Base-by-base conservation (phyloP, 495 filamentous ascomycete species). In the Hyaloscypha hepaticicola region DNA sequence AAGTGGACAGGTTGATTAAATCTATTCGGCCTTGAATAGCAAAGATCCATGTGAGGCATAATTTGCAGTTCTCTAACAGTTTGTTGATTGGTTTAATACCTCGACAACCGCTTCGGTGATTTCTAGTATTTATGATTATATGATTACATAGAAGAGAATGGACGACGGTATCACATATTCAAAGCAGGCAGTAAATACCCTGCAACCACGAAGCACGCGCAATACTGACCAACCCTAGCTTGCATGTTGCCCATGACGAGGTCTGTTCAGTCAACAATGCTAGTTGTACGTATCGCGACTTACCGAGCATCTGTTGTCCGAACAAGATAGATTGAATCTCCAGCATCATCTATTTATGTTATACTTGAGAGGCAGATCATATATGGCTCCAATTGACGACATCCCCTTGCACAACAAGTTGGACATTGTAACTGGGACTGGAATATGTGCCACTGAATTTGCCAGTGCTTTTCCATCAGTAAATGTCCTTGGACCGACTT, bases 401-500 rank as follows among this genome's bases (percentile, higher is more conserved):
- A 26, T 5, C 22, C 21, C 21, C 6, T 53, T 53, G 25, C 50
- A 52, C 50, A 53, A 53, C 25, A 21, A 25, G 5, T 16, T 53
- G 22, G 50, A 53, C 14, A 3, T 53, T 9, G 50, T 9, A 27
- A 53, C 50, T n/a, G 38, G 38, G 16, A 45, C 38, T 45, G 38
- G 38, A 45, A 45, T 45, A 11, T 45, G 38, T 9, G 38, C 6
- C 5, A 45, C 38, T 45, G 38, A 45, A 16, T 45, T 45, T 45
- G 50, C 22, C 16, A 53, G 5, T 27, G 19, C 50, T 27, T 53
- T 53, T 48, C 58, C 58, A 19, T 9, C 25, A 31, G 49, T 50
- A 29, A 24, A 33, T 11, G 76, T 80, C 34, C 69, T 79, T 28
- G 79, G 77, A 81, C 75, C 25, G 80, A 83, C 64, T 68, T 83